Evolutionary conservation across 148 eudicot species (phyloP), one percentile per base, ranked within the genome.

Genomic region (Spergularia bocconei): DNA sequence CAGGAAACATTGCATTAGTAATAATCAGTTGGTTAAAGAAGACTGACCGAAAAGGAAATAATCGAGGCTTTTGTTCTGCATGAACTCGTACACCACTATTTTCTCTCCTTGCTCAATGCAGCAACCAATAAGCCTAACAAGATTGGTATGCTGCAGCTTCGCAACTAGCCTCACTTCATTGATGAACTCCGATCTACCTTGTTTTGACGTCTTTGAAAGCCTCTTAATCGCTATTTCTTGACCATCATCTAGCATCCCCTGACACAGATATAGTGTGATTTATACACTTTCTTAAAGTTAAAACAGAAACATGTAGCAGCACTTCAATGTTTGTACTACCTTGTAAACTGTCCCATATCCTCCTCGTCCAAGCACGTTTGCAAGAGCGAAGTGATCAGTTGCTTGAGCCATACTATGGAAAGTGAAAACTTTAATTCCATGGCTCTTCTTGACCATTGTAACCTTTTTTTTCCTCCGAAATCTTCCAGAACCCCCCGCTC

Each of bases 61-160:
- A 72, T 91, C 91, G 33, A 91, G 78, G 87, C 97, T 91, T 79
- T 81, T 87, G 69, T 88, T 82, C 53, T 84, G 84, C 87, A 89
- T 77, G 79, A 87, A 89, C 62, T 91, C 97, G 44, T 91, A 91
- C 15, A 91, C 56, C 69, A 91, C 63, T 73, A 91, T 83, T 73
- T 86, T 89, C 62, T 91, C 97, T 61, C 83, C 87, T 79, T 77
- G 80, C 4, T 87, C 90, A 21, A 86, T 53, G 75, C 97, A 91
- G 79, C 88, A 89, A 5, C 93, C 97, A 0, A 89, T 84, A n/a
- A 91, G 83, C 33, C 84, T 84, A 62, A 91, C 93, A 41, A 91
- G 91, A 76, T 91, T 91, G 60, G 87, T 81, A 70, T 91, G 97
- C 52, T 89, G 93, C 39, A 91, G 81, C 75, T 81, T 86, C 2